Percentiles rank a stretch among this genome's conserved stretches.
Evolutionary conservation across 2,329 filamentous ascomycete genomes (phyloP).

Genomic region (Pseudogymnoascus sp.): DNA sequence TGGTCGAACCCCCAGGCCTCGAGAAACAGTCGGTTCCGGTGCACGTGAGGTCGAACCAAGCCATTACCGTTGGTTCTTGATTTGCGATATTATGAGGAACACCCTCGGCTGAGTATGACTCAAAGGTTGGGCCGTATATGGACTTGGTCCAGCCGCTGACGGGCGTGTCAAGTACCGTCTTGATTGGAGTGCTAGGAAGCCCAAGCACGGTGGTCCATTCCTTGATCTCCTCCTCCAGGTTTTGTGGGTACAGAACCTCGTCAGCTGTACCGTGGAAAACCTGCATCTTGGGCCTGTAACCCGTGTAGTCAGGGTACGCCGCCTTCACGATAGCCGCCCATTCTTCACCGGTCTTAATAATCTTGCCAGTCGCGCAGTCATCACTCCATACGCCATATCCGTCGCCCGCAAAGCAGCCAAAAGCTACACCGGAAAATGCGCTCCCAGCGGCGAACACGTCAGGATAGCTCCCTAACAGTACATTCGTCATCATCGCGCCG

Average conservation of each 20-base stretch:
- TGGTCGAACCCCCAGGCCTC: not conserved
- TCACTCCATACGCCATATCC: slow-evolving; percentile 30
- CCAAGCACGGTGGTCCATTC: slow-evolving; percentile 37
- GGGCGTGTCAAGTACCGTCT: slow-evolving; percentile 6
- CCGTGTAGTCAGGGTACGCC: slow-evolving; percentile 29
- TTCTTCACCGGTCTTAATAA: slow-evolving; percentile 34
- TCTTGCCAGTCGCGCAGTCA: slow-evolving; percentile 34
- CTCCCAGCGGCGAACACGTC: slow-evolving; percentile 39
- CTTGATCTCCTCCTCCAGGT: slow-evolving; percentile 35
- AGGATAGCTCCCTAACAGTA: slow-evolving; percentile 39
- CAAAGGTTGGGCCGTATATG: slow-evolving; percentile 18
- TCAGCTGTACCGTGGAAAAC: slow-evolving; percentile 31
- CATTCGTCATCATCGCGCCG: slow-evolving; percentile 45
- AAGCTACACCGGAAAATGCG: slow-evolving; percentile 36
- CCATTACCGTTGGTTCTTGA: slow-evolving; percentile 16
- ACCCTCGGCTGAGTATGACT: slow-evolving; percentile 15
- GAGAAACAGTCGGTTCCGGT: not conserved
- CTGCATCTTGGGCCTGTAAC: slow-evolving; percentile 32
- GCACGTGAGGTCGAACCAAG: slow-evolving; percentile 18
- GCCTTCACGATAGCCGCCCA: slow-evolving; percentile 39
- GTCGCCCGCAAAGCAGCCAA: slow-evolving; percentile 33
- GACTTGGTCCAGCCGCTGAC: slow-evolving; percentile 17
- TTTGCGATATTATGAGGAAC: slow-evolving; percentile 21
- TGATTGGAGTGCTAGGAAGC: not conserved
- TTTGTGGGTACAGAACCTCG: slow-evolving; percentile 28